These are phyloP conservation scores for Flaveria bidentis DNA, from an alignment of 129 eudicot species.

Conservation along the genomic window DNA sequence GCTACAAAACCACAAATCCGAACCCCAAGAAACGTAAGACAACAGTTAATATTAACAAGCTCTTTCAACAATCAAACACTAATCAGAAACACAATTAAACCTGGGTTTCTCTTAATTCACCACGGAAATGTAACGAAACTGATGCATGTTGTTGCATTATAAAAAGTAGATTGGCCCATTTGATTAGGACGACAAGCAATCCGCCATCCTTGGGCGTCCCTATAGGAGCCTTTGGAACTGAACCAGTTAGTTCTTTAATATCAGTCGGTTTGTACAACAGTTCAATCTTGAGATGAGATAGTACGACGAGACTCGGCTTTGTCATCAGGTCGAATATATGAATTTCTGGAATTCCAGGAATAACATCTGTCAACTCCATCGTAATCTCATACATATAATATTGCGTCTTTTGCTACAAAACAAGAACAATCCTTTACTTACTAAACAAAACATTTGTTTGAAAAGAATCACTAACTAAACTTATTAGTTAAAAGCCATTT, in stretches of 20 bases:
- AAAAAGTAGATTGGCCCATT: conserved; percentile 47
- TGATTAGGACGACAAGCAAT: conserved; percentile 58
- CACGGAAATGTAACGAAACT: conserved; percentile 46
- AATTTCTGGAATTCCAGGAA: conserved; percentile 38
- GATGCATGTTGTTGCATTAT: conserved; percentile 52
- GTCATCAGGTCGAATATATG: no score
- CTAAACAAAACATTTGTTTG: no score
- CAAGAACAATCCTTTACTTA: background rate
- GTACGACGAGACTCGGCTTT: no score
- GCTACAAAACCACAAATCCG: conserved; percentile 22
- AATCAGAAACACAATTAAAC: conserved; percentile 17
- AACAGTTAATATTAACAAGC: background rate
- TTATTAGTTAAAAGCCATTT: no score
- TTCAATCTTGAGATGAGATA: conserved; percentile 42
- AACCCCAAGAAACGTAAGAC: background rate
- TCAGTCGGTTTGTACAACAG: conserved; percentile 44
- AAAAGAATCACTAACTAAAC: no score
- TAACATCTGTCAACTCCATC: conserved; percentile 47
- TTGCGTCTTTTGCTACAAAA: conserved; percentile 48
- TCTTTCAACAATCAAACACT: background rate
- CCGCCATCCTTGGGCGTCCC: conserved; percentile 73
- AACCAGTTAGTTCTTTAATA: conserved; percentile 22
- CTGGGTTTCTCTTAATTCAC: conserved; percentile 58
- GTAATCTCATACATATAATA: conserved; percentile 46
- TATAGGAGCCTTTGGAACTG: conserved; percentile 52